phyloP scores from a whole-genome alignment of 2,329 filamentous ascomycete genomes.

The Pseudogymnoascus sp. region DNA sequence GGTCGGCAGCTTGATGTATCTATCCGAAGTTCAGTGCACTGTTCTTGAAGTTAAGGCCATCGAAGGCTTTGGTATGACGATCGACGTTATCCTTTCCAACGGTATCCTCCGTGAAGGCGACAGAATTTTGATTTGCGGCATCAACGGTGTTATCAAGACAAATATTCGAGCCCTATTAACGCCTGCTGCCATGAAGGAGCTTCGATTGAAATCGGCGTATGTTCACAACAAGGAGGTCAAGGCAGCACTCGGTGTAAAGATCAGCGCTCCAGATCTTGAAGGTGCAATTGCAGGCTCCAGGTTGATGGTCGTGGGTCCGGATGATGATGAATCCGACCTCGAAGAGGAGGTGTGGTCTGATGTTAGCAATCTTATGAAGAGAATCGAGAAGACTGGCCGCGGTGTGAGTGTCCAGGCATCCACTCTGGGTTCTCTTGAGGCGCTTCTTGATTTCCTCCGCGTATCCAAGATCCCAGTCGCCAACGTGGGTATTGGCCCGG shows the following conservation, averaged over 20 bases:
- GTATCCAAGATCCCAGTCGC: conserved; percentile 94
- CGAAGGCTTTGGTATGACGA: conserved; percentile 96
- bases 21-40: conserved; percentile 94
- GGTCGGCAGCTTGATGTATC: conserved; percentile 95
- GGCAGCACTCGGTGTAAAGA: conserved; percentile 97
- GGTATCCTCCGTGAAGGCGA: conserved; percentile 92
- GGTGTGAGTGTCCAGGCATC: conserved; percentile 97
- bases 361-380: conserved; percentile 81
- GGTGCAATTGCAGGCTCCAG: conserved; percentile 94
- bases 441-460: conserved; percentile 90
- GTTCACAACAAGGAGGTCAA: conserved; percentile 99
- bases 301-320: conserved; percentile 84
- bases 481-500: conserved; percentile 94
- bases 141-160: conserved; percentile 91
- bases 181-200: conserved; percentile 83
- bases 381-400: conserved; percentile 83
- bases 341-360: conserved; percentile 96
- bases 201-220: conserved; percentile 91
- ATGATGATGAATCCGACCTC: conserved; percentile 94
- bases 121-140: conserved; percentile 87
- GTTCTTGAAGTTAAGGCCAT: conserved; percentile 99
- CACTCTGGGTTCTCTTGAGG: conserved; percentile 92
- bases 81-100: conserved; percentile 94
- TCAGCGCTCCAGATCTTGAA: conserved; percentile 91
- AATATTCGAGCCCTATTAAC: conserved; percentile 93